Evolutionary conservation across 495 filamentous ascomycete species (phyloP).

Genomic region (Lasiosphaeris hirsuta): DNA sequence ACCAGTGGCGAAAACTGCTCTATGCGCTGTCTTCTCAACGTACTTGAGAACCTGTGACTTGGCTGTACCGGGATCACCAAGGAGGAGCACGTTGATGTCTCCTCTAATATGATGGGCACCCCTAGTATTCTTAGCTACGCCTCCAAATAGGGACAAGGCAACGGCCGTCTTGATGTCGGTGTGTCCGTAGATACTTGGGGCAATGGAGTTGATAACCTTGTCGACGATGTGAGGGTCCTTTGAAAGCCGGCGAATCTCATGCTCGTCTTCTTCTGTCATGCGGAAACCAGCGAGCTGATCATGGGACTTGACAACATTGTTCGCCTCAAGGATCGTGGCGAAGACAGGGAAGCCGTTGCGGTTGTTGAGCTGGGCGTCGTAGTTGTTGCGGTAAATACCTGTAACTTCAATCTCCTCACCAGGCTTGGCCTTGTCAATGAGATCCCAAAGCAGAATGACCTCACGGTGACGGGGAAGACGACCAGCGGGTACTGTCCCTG

Average conservation of each 20-base stretch:
- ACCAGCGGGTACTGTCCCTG: conserved; percentile 93
- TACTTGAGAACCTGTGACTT: conserved; percentile 99
- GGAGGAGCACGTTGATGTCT: conserved; percentile 96
- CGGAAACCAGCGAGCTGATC: conserved; percentile 97
- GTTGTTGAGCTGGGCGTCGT: conserved; percentile 95
- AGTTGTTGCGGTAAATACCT: conserved; percentile 97
- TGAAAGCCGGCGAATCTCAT: conserved; percentile 80
- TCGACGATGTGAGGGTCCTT: conserved; percentile 90
- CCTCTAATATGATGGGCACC: conserved; percentile 89
- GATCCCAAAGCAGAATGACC: conserved; percentile 92
- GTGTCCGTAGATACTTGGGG: conserved; percentile 96
- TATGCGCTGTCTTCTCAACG: conserved; percentile 94
- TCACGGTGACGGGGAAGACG: conserved; percentile 93
- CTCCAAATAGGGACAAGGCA: conserved; percentile 90
- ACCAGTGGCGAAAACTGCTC: conserved; percentile 96
- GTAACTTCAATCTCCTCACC: conserved; percentile 98
- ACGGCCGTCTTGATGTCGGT: conserved; percentile 97
- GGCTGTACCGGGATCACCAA: conserved; percentile 96
- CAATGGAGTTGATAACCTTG: conserved; percentile 91
- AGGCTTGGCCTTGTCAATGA: conserved; percentile 95
- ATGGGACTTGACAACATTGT: conserved; percentile 94
- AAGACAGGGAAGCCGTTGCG: conserved; percentile 99
- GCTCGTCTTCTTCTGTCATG: conserved; percentile 93
- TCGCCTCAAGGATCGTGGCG: conserved; percentile 94
- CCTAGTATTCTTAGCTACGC: conserved; percentile 84